Evolutionary conservation across 306 rosid genomes (phyloP).

Genomic region (Luffa acutangula): DNA sequence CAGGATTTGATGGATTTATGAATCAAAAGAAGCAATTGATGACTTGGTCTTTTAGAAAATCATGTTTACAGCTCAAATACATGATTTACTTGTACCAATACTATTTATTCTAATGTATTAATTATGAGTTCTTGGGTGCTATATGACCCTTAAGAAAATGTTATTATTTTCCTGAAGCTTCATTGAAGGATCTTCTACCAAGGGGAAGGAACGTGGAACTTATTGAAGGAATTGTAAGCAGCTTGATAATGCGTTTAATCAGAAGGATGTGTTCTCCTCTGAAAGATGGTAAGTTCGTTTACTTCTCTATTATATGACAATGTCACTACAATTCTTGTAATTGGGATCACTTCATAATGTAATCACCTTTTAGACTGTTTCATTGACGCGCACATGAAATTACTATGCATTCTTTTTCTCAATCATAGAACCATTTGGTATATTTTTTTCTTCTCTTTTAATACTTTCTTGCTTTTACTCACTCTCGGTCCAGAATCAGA

Average conservation of each 20-base stretch:
- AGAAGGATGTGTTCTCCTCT: slow-evolving; percentile 47
- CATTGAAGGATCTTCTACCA: slow-evolving; percentile 50
- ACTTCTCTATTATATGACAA: background rate
- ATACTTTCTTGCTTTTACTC: slow-evolving; percentile 2
- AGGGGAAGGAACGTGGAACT: slow-evolving; percentile 38
- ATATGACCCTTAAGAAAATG: background rate
- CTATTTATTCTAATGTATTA: background rate
- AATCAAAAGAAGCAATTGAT: background rate
- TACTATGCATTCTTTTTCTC: background rate
- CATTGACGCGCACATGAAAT: background rate
- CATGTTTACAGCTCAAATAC: background rate
- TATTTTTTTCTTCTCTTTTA: slow-evolving; percentile 4
- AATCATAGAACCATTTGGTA: background rate
- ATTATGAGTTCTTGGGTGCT: background rate
- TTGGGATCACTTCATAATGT: background rate
- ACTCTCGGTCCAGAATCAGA: slow-evolving; percentile 36
- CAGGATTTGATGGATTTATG: background rate
- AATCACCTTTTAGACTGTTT: background rate
- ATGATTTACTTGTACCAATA: background rate
- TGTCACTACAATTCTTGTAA: background rate
- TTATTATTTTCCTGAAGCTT: slow-evolving; percentile 36
- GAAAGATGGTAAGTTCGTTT: slow-evolving; percentile 38
- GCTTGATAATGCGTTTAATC: slow-evolving; percentile 54
- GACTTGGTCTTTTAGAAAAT: background rate
- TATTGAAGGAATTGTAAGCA: slow-evolving; percentile 56